Percentiles rank a stretch among this genome's conserved stretches.
Evolutionary conservation across 2,329 filamentous ascomycete genomes (phyloP).

Genomic region (Trichocomaceae sp.): DNA sequence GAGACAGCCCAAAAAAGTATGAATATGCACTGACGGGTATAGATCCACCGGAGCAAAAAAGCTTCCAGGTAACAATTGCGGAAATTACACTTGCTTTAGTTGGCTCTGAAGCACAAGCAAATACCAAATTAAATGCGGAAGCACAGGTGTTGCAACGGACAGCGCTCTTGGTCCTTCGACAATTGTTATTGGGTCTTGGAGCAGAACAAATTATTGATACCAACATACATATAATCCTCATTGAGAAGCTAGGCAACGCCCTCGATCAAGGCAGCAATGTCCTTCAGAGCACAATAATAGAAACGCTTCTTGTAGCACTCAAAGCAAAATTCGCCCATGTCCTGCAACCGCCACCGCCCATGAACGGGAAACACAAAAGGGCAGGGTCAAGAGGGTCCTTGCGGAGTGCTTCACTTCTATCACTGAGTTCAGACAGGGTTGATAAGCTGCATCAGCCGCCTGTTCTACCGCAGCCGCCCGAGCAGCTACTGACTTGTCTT

Average conservation of each 20-base stretch:
- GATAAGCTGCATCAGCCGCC: constrained; percentile 32
- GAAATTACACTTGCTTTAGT: constrained; percentile 26
- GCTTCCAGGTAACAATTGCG: constrained; percentile 29
- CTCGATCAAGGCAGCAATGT: constrained; percentile 58
- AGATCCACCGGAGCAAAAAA: constrained; percentile 24
- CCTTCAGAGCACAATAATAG: constrained; percentile 70
- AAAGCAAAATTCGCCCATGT: constrained; percentile 49
- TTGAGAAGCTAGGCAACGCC: constrained; percentile 59
- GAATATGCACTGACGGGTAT: neutral
- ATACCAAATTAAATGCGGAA: constrained; percentile 40
- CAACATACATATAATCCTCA: constrained; percentile 63
- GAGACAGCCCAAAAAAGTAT: neutral
- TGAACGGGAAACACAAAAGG: constrained; percentile 30
- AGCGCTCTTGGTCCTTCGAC: constrained; percentile 59
- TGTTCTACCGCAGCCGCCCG: constrained; percentile 44
- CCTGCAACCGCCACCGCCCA: constrained; percentile 27
- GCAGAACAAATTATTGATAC: constrained; percentile 34
- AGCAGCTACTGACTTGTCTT: constrained; percentile 71
- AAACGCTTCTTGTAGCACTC: constrained; percentile 68
- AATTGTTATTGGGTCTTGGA: constrained; percentile 35
- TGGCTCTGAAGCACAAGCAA: constrained; percentile 17
- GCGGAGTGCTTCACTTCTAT: constrained; percentile 35
- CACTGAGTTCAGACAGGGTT: constrained; percentile 37
- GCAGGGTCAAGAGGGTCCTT: constrained; percentile 34
- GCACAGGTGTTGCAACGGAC: constrained; percentile 64